Percentiles rank a stretch among this genome's conserved stretches.
Conservation (phyloP, 768 basidiomycete species). For the Suillus subaureus region DNA sequence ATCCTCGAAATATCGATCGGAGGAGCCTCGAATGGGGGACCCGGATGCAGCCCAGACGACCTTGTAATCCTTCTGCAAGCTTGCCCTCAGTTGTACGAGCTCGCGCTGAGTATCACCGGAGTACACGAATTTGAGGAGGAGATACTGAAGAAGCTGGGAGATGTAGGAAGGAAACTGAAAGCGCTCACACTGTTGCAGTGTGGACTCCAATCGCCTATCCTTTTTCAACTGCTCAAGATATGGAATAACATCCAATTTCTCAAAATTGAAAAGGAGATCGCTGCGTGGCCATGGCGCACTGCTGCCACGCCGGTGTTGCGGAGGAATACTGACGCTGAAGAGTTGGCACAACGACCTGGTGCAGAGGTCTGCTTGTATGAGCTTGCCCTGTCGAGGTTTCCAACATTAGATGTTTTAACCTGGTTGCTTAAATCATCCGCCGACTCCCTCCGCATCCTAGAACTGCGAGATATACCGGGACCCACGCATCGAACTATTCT, state of each 20-base stretch:
- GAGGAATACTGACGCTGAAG: not conserved
- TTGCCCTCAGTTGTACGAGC: conserved; percentile 38
- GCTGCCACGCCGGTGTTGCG: conserved; percentile 18
- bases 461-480: conserved; percentile 38
- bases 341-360: conserved; percentile 8
- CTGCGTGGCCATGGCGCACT: conserved; percentile 33
- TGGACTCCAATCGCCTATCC: conserved; percentile 44
- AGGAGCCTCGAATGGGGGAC: conserved; percentile 1
- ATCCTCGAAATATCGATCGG: conserved; percentile 27
- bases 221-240: conserved; percentile 43
- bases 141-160: conserved; percentile 27
- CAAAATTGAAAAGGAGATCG: conserved; percentile 40
- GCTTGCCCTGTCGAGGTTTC: conserved; percentile 39
- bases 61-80: conserved; percentile 24
- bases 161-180: conserved; percentile 28
- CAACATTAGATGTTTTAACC: conserved; percentile 29
- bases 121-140: conserved; percentile 33
- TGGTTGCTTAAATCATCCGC: conserved; percentile 44
- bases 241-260: conserved; percentile 42
- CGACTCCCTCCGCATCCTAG: conserved; percentile 40
- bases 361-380: conserved; percentile 39
- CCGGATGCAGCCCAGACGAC: conserved; percentile 10
- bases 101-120: conserved; percentile 25
- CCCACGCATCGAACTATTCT: conserved; percentile 22
- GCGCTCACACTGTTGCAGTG: conserved; percentile 36